Evolutionary conservation across 2,329 filamentous ascomycete genomes (phyloP), one percentile per base, ranked within the genome.

Genomic region (Capronia americana): DNA sequence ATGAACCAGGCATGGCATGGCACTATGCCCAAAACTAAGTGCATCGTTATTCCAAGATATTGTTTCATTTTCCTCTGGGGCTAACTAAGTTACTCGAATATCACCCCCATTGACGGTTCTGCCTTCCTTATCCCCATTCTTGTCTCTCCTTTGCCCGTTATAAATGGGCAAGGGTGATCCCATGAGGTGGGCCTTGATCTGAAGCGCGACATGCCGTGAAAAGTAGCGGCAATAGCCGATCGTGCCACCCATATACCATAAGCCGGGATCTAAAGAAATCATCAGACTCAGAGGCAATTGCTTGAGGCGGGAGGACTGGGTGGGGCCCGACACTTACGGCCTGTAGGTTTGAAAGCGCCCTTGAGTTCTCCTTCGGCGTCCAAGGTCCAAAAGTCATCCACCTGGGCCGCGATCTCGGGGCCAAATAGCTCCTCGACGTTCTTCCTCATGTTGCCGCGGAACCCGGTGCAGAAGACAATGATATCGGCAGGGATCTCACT

Each of bases 401-500:
- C 74, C 17, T 75, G 70, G 32, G 79, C 74, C 2, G 78, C 78
- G 3, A 81, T 71, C 20, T 79, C 75, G 8, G 77, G 66, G 0
- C 82, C 81, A 30, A 84, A 75, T 8, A 82, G 76, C 23, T 71
- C 67, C 2, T 72, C 68, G 2, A 79, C 78, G 26, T 76, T 74
- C 3, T 75, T 73, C 1, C 79, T 73, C 71, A 82, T 77, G 62
- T 82, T 80, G 14, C 74, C 73, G 61, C 78, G 75, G 68, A 80
- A 84, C 1, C 82, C 82, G 0, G 82, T 84, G 5, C 78, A 77
- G 23, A 83, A 79, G 6, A 85, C 76, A 30, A 84, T 78, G 57
- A 82, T 73, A 64, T 84, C 81, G 2, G 81, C 82, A 4, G 78
- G 71, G 3, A 83, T 51, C 50, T 77, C 73, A 1, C 72, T 76